phyloP scores from a whole-genome alignment of 768 basidiomycete species.

The Pleurotus salmoneostramineus region DNA sequence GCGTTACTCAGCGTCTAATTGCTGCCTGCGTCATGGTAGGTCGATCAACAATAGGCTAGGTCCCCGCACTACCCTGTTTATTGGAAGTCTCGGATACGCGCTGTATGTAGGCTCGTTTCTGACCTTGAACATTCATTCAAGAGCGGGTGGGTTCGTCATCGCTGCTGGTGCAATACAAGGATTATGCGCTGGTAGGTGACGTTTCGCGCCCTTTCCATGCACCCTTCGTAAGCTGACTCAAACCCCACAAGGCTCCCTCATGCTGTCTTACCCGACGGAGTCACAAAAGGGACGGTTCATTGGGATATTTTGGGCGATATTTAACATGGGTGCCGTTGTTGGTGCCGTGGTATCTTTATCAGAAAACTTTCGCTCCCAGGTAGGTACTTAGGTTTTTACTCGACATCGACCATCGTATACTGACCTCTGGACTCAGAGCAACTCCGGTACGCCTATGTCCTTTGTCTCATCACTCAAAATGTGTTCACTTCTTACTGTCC shows the following conservation, averaged over 20 bases:
- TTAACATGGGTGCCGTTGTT: constrained; percentile 79
- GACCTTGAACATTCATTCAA: constrained; percentile 63
- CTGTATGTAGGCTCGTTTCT: constrained; percentile 53
- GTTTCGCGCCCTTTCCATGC: constrained; percentile 16
- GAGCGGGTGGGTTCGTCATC: constrained; percentile 61
- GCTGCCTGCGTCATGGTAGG: not conserved
- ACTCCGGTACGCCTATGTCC: constrained; percentile 8
- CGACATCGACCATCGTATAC: not conserved
- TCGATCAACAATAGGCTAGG: constrained; percentile 70
- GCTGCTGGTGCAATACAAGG: constrained; percentile 72
- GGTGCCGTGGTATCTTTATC: constrained; percentile 75
- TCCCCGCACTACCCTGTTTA: constrained; percentile 60
- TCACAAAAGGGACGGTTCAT: constrained; percentile 74
- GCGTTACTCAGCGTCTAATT: not conserved
- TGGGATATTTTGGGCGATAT: constrained; percentile 80
- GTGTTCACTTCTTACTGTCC: not conserved
- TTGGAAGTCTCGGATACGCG: constrained; percentile 77
- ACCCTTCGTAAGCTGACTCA: not conserved
- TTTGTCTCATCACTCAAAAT: not conserved
- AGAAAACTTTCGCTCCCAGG: constrained; percentile 61
- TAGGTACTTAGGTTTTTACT: constrained; percentile 20
- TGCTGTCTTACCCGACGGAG: constrained; percentile 83
- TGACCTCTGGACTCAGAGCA: not conserved
- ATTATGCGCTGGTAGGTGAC: constrained; percentile 65
- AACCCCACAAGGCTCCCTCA: constrained; percentile 63